phyloP scores from a whole-genome alignment of 345 rosid species.

The Camelina laxa region DNA sequence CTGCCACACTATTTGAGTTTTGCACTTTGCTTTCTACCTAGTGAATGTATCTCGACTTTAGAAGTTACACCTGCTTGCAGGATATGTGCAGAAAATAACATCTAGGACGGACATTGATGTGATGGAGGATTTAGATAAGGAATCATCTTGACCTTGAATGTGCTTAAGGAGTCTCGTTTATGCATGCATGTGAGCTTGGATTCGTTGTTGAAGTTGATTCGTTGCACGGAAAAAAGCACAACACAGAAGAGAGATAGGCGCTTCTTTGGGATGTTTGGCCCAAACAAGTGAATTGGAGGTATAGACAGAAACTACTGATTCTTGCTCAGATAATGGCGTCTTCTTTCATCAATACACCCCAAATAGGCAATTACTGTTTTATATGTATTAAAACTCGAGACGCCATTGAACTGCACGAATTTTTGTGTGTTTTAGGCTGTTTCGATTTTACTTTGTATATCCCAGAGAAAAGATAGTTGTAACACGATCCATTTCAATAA shows the following conservation, averaged over 20 bases:
- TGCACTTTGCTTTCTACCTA: constrained; percentile 4
- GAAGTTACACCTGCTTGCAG: constrained; percentile 49
- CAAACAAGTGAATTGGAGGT: constrained; percentile 41
- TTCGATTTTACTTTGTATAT: constrained; percentile 6
- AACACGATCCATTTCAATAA: constrained; percentile 18
- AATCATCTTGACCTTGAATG: constrained; percentile 55
- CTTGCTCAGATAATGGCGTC: constrained; percentile 35
- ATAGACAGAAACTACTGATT: constrained; percentile 38
- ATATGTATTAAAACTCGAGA: constrained; percentile 28
- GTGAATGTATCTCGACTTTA: constrained; percentile 10
- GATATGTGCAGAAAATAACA: constrained; percentile 94
- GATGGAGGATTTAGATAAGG: constrained; percentile 86
- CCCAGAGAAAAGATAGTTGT: constrained; percentile 18
- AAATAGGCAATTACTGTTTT: constrained; percentile 25
- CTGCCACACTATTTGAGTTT: neutral
- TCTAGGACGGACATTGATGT: constrained; percentile 78
- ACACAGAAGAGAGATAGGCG: constrained; percentile 25
- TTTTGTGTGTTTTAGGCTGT: constrained; percentile 25
- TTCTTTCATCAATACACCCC: constrained; percentile 22
- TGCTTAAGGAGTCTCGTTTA: constrained; percentile 23
- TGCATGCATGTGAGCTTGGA: constrained; percentile 13
- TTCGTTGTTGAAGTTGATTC: constrained; percentile 27
- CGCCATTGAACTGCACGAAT: constrained; percentile 28
- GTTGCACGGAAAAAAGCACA: constrained; percentile 10
- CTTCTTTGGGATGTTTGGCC: constrained; percentile 38